Evolutionary conservation across 139 green algal species (phyloP), one percentile per base, ranked within the genome.

Genomic region (Haematococcus lacustris): DNA sequence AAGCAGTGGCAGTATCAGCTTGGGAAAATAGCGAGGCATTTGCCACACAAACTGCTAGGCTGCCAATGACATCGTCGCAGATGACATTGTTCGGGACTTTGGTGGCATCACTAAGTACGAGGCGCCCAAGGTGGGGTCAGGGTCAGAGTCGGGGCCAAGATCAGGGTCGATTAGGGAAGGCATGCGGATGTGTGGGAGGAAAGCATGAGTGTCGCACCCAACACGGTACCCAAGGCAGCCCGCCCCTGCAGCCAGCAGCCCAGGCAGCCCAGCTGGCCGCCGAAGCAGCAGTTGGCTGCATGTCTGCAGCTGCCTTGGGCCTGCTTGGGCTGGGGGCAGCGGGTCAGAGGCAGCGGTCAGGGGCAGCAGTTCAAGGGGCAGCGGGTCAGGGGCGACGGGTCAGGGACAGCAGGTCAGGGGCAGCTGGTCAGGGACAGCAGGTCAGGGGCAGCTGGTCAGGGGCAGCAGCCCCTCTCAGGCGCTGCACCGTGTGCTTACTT

Each of bases 51-150:
- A 26, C 53, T 23, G 53, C 53, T 35, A 26, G 23, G 53, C 13
- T 26, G 26, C 4, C 53, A 30, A 4, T 64, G 53, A 80, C 68
- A 80, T 79, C 62, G 76, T 83, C 67, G 63, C 65, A 3, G 26
- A 6, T 9, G 77, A 78, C 38, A 78, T 82, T 38, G 66, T 73
- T 4, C 66, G 74, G 2, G 78, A 83, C 39, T 86, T 80, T 74
- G 73, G 71, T 3, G 38, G 63, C 5, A 78, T 86, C 51, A 72
- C 63, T 2, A 71, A 74, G 26, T 86, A 78, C 66, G 60, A 73
- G 47, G 57, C 79, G 17, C 75, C 79, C 30, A 74, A 71, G 32
- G 53, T 64, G 26, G 9, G 43, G 9, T 53, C 43, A 9, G 17
- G 43, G 9, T 9, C 9, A 9, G 43, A 53, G 43, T 17, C 9